These are phyloP conservation scores for Colletotrichum eleusines DNA, from an alignment of 2,329 filamentous ascomycete species.

Conservation along the genomic window DNA sequence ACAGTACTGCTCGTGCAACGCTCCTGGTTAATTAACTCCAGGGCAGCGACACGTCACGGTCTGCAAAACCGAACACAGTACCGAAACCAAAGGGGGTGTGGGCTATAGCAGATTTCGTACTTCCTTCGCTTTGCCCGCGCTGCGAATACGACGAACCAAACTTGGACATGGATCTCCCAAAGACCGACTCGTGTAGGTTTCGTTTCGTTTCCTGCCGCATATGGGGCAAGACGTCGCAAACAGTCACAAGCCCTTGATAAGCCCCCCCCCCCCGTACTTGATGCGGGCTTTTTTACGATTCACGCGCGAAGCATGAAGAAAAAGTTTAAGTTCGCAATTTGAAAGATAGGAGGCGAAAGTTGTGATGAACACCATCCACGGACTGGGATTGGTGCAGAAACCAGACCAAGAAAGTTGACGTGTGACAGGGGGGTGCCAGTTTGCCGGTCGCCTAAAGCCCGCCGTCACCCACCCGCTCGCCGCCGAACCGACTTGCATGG, in stretches of 20 bases:
- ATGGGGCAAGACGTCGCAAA: no score
- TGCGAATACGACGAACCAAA: background rate
- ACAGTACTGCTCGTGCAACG: background rate
- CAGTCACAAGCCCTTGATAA: no score
- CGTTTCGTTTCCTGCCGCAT: background rate
- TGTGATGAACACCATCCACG: constrained; percentile 26
- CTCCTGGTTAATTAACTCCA: background rate
- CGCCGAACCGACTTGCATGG: constrained; percentile 4
- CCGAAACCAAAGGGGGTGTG: constrained; percentile 1
- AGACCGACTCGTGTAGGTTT: constrained; percentile 11
- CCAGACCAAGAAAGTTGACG: background rate
- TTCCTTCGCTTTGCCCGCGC: background rate
- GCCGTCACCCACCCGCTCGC: background rate
- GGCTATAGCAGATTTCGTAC: background rate
- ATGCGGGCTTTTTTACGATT: background rate
- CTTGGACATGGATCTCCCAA: background rate
- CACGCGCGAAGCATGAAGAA: background rate
- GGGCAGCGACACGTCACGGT: no score
- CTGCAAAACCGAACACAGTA: background rate
- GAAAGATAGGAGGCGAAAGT: background rate
- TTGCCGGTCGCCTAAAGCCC: background rate
- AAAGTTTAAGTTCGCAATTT: constrained; percentile 14
- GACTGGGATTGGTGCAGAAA: constrained; percentile 15
- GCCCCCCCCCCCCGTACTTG: background rate
- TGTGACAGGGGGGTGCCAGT: constrained; percentile 12